Percentiles rank a stretch among this genome's conserved stretches.
Conservation (phyloP, 1,284 basidiomycete species). For the Sanguinoderma infundibulare region DNA sequence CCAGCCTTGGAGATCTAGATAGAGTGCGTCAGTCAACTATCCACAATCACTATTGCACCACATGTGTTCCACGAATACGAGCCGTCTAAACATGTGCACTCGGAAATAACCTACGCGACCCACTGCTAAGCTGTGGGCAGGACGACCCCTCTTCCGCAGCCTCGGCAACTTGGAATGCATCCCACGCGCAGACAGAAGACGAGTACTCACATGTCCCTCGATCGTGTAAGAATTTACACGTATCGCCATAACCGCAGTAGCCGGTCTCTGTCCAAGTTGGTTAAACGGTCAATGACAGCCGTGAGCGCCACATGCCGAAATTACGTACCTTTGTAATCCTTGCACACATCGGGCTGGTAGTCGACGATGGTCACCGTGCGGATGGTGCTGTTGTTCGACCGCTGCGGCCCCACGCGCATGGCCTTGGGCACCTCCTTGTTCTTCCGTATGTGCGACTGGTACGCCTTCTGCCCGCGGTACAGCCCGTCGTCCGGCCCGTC, state of each 20-base stretch:
- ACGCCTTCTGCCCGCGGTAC: constrained; percentile 86
- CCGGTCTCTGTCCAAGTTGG: constrained; percentile 78
- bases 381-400: constrained; percentile 81
- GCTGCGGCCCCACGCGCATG: constrained; percentile 88
- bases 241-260: constrained; percentile 98
- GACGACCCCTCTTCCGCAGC: not conserved
- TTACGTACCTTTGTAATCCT: constrained; percentile 93
- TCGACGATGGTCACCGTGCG: constrained; percentile 95
- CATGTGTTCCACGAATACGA: not conserved
- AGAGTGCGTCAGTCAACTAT: constrained; percentile 6
- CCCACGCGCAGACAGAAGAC: not conserved
- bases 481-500: constrained; percentile 82
- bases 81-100: not conserved
- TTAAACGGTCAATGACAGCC: not conserved
- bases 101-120: not conserved
- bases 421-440: constrained; percentile 84
- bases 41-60: not conserved
- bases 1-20: constrained; percentile 93
- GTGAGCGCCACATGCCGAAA: not conserved
- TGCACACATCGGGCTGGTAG: constrained; percentile 99
- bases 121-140: not conserved
- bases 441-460: constrained; percentile 84
- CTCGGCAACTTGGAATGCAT: not conserved
- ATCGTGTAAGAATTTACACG: constrained; percentile 95
- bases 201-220: constrained; percentile 76